Conservation (phyloP, 164 flowering plant species). For the Malania oleifera region DNA sequence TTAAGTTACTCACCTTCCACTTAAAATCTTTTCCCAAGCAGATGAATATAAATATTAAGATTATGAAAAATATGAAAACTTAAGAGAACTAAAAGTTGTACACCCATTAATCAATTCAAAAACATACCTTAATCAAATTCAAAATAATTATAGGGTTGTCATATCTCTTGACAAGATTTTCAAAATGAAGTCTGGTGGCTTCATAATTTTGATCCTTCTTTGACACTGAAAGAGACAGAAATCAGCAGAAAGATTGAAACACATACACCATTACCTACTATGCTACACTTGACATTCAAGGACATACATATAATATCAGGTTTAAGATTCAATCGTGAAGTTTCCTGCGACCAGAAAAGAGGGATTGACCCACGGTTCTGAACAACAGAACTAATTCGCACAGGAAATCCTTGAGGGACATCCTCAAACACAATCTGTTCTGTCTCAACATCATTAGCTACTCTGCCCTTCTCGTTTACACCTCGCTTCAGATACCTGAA, state of each 20-base stretch:
- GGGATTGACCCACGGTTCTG: conserved; percentile 61
- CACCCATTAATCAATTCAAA: too few species aligned
- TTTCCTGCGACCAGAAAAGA: conserved; percentile 55
- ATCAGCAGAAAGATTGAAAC: background rate
- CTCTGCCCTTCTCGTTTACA: background rate
- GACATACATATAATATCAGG: conserved; percentile 56
- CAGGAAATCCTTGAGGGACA: background rate
- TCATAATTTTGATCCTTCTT: conserved; percentile 44
- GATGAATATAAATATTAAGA: too few species aligned
- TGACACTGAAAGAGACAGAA: conserved; percentile 31
- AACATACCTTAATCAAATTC: conserved; percentile 47
- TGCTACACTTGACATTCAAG: background rate
- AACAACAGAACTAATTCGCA: conserved; percentile 28
- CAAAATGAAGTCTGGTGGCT: conserved; percentile 53
- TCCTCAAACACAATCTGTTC: background rate
- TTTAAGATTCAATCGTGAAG: conserved; percentile 48
- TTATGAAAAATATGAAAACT: background rate
- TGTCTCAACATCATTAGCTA: conserved; percentile 1
- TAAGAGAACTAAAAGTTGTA: background rate
- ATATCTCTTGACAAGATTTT: conserved; percentile 46
- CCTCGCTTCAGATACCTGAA: background rate
- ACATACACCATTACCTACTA: background rate
- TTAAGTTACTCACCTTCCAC: too few species aligned
- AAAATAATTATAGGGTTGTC: conserved; percentile 50
- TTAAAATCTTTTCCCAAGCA: too few species aligned